Base-by-base conservation (phyloP, 2,329 filamentous ascomycete genomes). In the Colletotrichum echinochloae region DNA sequence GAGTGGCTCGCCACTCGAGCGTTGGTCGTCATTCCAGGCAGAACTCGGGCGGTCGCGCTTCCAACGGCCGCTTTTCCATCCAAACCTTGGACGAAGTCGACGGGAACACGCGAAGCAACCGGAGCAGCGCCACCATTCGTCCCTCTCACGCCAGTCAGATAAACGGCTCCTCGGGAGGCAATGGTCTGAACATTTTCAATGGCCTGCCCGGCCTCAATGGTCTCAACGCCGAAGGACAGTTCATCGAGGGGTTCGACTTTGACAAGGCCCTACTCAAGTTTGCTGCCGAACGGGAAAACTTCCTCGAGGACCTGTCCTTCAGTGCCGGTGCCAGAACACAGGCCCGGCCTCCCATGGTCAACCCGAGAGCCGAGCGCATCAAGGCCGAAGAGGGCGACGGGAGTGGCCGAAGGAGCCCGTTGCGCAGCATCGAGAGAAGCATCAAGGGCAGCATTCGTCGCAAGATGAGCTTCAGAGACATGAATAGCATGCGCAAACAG, bases 231-330 rank as follows among this genome's bases (percentile, higher is more conserved):
- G 67, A 70, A n/a, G 64, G 65, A 4, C 64, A 59, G 12, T 72
- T 72, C 37, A 75, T 84, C 41, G 81, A 87, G 72, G 83, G 81
- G 68, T 94, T 93, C 77, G 96, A 98, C 80, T 99, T 99, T 77
- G 96, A 98, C 79, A 91, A 93, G 77, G 95, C 96, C 33, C 86
- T 99, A 74, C 84, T 94, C 77, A 98, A 98, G 82, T 99, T 99
- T 80, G 94, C 96, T 55, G 92, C 91, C n/a, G 95, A 98, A 83
- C 88, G 96, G 74, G 96, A 99, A 76, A 92, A 91, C 71, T 99
- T 99, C 77, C 85, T 98, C 62, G 94, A 97, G 73, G 96, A 99
- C 79, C 87, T 98, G 64, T 94, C 91, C 74, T 94, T 98, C 79
- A 94, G 89, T 74, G 94, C 95, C 28, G 94, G 95, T 52, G 92